Conservation (phyloP, 805 yeast species). For the Zygosaccharomyces siamensis region DNA sequence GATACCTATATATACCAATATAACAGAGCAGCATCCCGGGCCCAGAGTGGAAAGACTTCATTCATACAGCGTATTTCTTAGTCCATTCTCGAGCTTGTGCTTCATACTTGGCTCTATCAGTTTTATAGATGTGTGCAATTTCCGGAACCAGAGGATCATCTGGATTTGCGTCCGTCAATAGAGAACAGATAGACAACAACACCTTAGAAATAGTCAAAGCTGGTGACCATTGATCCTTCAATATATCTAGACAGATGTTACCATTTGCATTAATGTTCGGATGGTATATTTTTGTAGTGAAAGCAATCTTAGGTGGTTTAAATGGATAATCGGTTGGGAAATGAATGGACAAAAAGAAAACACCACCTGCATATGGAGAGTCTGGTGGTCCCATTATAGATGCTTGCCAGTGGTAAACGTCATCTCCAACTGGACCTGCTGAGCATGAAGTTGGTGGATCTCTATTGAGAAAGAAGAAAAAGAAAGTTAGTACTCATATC, state of each 20-base stretch:
- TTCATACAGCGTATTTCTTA: conserved; percentile 87
- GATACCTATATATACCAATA: conserved; percentile 5
- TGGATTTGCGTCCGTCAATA: conserved; percentile 96
- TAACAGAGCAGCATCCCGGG: conserved; percentile 2
- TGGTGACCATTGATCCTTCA: conserved; percentile 99
- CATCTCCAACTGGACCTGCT: conserved; percentile 98
- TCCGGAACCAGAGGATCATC: conserved; percentile 99
- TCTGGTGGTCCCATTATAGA: conserved; percentile 99
- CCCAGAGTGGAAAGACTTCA: conserved; percentile 1
- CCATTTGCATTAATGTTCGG: conserved; percentile 97
- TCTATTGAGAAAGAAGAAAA: conserved; percentile 38
- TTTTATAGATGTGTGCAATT: conserved; percentile 93
- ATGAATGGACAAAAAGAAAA: conserved; percentile 90
- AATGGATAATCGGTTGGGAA: conserved; percentile 99
- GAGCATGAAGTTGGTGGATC: conserved; percentile 99
- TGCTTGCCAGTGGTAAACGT: conserved; percentile 98
- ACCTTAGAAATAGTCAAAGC: conserved; percentile 96
- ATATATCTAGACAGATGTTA: conserved; percentile 91
- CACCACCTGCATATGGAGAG: conserved; percentile 87
- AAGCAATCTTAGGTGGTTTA: conserved; percentile 92
- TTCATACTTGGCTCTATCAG: conserved; percentile 89
- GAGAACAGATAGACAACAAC: conserved; percentile 86
- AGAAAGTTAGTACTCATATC: no score
- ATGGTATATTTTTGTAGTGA: conserved; percentile 94
- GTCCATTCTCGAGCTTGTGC: conserved; percentile 99